phyloP scores from a whole-genome alignment of 768 basidiomycete genomes.

The Nevesoporus exiguus region DNA sequence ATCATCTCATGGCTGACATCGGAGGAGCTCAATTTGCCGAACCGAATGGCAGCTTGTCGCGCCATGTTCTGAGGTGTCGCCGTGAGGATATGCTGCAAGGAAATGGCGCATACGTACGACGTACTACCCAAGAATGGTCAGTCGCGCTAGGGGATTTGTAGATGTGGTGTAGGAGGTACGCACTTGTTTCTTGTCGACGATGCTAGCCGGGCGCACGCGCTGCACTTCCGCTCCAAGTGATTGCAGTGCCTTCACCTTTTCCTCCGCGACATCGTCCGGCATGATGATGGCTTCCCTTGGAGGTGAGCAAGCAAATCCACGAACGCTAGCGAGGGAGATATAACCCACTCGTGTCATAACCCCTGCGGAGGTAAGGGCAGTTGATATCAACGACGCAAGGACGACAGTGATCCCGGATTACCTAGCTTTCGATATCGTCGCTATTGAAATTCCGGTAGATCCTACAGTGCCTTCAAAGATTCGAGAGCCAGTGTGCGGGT shows the following conservation, averaged over 20 bases:
- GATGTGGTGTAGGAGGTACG: conserved; percentile 13
- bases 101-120: conserved; percentile 46
- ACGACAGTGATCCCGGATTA: conserved; percentile 30
- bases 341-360: conserved; percentile 76
- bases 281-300: conserved; percentile 70
- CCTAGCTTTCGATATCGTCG: conserved; percentile 88
- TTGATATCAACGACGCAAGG: neutral
- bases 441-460: conserved; percentile 94
- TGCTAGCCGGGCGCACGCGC: conserved; percentile 89
- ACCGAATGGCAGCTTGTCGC: conserved; percentile 68
- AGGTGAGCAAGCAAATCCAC: neutral
- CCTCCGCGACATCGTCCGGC: conserved; percentile 85
- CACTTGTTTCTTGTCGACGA: conserved; percentile 95
- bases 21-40: conserved; percentile 46
- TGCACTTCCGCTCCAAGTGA: conserved; percentile 89
- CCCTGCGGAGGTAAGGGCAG: conserved; percentile 42
- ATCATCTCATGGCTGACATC: conserved; percentile 32
- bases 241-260: conserved; percentile 83
- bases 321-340: too few species aligned
- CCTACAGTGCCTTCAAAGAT: conserved; percentile 98
- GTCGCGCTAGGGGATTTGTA: neutral
- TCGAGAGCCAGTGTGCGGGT: conserved; percentile 83
- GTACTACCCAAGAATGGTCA: conserved; percentile 40
- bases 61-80: conserved; percentile 72
- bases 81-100: neutral